Percentiles rank a stretch among this genome's conserved stretches.
Evolutionary conservation across 805 yeast genomes (phyloP).

Genomic region (Myxozyma lipomycoides): DNA sequence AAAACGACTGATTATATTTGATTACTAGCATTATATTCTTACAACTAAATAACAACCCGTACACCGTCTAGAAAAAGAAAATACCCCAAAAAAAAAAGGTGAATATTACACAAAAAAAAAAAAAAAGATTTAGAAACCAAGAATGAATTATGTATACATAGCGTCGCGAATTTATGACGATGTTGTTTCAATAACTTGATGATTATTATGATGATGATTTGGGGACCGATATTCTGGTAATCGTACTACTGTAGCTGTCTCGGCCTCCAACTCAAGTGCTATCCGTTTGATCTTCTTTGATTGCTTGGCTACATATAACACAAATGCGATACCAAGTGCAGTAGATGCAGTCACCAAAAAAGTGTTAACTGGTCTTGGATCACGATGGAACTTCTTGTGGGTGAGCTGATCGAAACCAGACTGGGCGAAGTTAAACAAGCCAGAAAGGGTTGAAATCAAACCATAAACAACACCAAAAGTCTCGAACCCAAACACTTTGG

Average conservation of each 20-base stretch:
- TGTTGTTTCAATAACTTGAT: no score
- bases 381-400: conserved; percentile 60
- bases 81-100: neutral
- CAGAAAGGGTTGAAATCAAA: conserved; percentile 73
- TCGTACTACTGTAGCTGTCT: conserved; percentile 45
- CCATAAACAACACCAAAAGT: conserved; percentile 94
- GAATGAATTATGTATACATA: no score
- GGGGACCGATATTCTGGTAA: conserved; percentile 36
- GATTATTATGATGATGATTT: no score
- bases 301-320: conserved; percentile 39
- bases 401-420: conserved; percentile 66
- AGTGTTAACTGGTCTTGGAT: conserved; percentile 76
- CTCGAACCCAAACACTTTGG: conserved; percentile 87
- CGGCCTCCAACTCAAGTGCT: conserved; percentile 60
- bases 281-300: conserved; percentile 46
- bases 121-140: no score
- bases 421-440: conserved; percentile 72
- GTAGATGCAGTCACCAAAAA: conserved; percentile 53
- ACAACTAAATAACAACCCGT: neutral
- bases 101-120: neutral
- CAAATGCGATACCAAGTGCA: conserved; percentile 47
- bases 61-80: no score
- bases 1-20: no score
- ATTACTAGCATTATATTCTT: no score
- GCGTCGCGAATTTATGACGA: no score